Evolutionary conservation across 345 rosid species (phyloP).

Genomic region (Moricandia moricandioides): DNA sequence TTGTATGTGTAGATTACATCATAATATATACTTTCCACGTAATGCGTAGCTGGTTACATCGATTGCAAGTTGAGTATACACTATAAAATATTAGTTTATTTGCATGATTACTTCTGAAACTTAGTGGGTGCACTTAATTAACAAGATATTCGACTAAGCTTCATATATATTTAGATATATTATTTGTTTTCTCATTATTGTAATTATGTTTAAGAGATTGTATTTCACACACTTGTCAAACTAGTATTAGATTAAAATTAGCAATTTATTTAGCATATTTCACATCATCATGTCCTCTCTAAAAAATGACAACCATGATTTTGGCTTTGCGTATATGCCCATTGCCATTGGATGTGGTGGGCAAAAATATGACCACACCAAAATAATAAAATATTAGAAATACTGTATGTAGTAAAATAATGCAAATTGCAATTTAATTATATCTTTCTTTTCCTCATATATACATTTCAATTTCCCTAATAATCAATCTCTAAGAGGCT

Average conservation of each 20-base stretch:
- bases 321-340: not conserved
- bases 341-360: not conserved
- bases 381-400: not conserved
- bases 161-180: not conserved
- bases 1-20: not conserved
- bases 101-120: not conserved
- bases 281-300: constrained; percentile 12
- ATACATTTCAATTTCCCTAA: no score
- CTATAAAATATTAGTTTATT: not conserved
- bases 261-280: not conserved
- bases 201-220: not conserved
- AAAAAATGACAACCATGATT: not conserved
- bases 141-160: not conserved
- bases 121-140: not conserved
- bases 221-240: not conserved
- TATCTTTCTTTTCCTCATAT: not conserved
- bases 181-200: not conserved
- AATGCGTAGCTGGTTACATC: not conserved
- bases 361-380: not conserved
- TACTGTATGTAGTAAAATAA: not conserved
- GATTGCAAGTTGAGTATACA: not conserved
- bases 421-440: not conserved
- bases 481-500: no score
- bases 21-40: no score
- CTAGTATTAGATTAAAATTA: not conserved